Evolutionary conservation across 2,329 filamentous ascomycete genomes (phyloP), one percentile per base, ranked within the genome.

Genomic region (Penicillium sp.): DNA sequence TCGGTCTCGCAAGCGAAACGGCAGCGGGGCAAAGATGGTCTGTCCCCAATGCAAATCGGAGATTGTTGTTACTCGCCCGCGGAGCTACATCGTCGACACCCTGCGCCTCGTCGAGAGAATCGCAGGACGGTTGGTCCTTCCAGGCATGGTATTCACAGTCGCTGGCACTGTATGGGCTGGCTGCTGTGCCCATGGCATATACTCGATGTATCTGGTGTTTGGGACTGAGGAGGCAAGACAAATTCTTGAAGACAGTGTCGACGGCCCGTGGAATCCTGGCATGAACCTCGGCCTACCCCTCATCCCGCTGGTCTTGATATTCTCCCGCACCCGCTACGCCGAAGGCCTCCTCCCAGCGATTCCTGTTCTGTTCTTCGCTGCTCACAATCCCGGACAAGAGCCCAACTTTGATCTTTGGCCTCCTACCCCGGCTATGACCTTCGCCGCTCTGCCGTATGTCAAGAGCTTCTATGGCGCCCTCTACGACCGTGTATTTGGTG

Each of bases 41-140:
- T 99, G 95, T 72, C 94, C 94, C 2, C 90, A 96, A 62, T 99
- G 95, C 83, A 95, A 96, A 74, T 84, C 87, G 2, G 84, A 87
- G 65, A 96, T 98, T 68, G 80, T 85, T 54, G 81, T 98, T 31
- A 85, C 89, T 52, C 87, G 93, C 50, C 90, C 90, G 14, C 85
- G 83, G 69, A 92, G 93, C 70, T 79, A 85, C 22, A 76, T 95
- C 22, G 86, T 98, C 31, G 85, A 89, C 54, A 69, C 88, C 0
- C 84, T 88, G 60, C 85, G 89, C 52, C 73, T 79, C 16, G 63
- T 90, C 10, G 83, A 89, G 67, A 78, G 80, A 39, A 71, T 78
- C 74, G 87, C 81, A 71, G 85, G 77, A 63, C 82, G 73, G 36
- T 80, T 91, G 11, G 81, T 89, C 22, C 73, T 93, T 4, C 85